Percentiles rank a stretch among this genome's conserved stretches.
Evolutionary conservation across 169 alveolate species (phyloP).

Genomic region (Miamiensis avidus): DNA sequence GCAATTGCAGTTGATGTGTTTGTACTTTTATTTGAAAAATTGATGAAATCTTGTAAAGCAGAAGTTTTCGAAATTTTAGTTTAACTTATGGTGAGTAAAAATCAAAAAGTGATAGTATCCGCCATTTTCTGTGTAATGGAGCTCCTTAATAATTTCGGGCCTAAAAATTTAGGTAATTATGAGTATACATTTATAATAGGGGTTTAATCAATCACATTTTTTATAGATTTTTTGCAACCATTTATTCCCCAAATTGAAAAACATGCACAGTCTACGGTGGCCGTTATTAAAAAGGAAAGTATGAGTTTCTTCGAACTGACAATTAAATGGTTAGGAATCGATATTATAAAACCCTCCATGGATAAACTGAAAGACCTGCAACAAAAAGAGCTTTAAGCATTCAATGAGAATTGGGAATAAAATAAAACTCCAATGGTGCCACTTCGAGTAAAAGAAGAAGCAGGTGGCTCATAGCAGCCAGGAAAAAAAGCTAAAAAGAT

Average conservation of each 20-base stretch:
- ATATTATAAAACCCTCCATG: slow-evolving; percentile 40
- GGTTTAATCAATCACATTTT: too few relatives aligned
- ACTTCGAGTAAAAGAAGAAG: slow-evolving; percentile 26
- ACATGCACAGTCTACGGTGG: slow-evolving; percentile 44
- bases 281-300: slow-evolving; percentile 59
- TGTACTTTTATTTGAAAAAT: slow-evolving; percentile 19
- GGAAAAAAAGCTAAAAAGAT: slow-evolving; percentile 2
- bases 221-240: slow-evolving; percentile 54
- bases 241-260: slow-evolving; percentile 50
- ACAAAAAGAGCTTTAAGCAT: slow-evolving; percentile 52
- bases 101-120: slow-evolving; percentile 11
- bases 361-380: slow-evolving; percentile 59
- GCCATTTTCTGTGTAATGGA: neutral
- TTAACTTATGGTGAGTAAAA: slow-evolving; percentile 15
- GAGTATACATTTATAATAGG: too few relatives aligned
- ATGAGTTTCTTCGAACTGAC: slow-evolving; percentile 65
- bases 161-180: neutral
- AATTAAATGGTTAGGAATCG: slow-evolving; percentile 66
- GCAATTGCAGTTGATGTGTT: neutral
- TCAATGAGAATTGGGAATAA: slow-evolving; percentile 36
- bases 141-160: neutral
- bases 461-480: neutral
- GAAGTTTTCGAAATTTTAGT: slow-evolving; percentile 23
- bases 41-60: slow-evolving; percentile 15
- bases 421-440: slow-evolving; percentile 43